Evolutionary conservation across 805 yeast species (phyloP), one percentile per base, ranked within the genome.

Genomic region (Pichia eremophila): DNA sequence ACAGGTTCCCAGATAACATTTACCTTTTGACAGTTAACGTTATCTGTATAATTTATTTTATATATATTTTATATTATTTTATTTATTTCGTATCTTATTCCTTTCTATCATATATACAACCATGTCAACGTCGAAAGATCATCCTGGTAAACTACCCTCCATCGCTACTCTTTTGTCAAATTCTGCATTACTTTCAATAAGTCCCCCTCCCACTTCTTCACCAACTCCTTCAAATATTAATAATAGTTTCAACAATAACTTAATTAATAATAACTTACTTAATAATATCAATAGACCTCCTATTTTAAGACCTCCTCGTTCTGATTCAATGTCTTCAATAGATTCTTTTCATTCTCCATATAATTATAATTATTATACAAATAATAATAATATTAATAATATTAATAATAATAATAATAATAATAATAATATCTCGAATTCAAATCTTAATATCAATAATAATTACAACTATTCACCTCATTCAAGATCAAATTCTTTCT

Each of bases 321-420:
- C 51, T 15, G 43, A 49, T 36, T 39, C 56, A 4, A 15, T 57
- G 6, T 54, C 58, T 2, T 51, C 57, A 1, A 17, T 47, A 5
- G 50, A 47, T n/a, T 39, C 44, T 15, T 17, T 15, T 7, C n/a
- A 32, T 15, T 14, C 8, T 14, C 36, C 36, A 2, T 15, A 32
- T 12, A 11, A 11, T 11, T 29, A 29, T 29, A 11, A 8, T 29
- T 29, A 19, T 19, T 3, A 19, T 19, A 19, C 22, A 19, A 19
- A 19, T 19, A 19, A 19, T 19, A 19, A 19, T 19, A 29, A 29
- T 8, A 11, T 4, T 8, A 11, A 11, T 29, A 41, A 41, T 17
- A 14, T 18, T 17, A 11, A 9, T 11, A 29, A 3, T 5, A 28
- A 28, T 28, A 10, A 8, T 22, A 37, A 37, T 37, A 19, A 17